Percentiles rank a stretch among this genome's conserved stretches.
Conservation (phyloP, 1,139 yeast genomes). For the Geotrichum australiense region DNA sequence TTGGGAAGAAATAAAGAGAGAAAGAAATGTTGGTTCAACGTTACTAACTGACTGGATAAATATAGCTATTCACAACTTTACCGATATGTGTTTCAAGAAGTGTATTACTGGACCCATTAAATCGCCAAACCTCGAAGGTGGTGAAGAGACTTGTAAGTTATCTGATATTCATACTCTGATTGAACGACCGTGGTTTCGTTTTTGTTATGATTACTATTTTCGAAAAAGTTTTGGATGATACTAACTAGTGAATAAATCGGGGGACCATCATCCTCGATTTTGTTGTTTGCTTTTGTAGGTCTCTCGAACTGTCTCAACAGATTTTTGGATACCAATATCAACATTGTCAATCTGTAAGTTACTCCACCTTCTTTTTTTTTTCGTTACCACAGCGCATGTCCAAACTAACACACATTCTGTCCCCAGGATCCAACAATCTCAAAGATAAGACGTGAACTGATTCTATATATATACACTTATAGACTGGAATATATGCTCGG, state of each 20-base stretch:
- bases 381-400: neutral
- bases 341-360: conserved; percentile 58
- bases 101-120: conserved; percentile 55
- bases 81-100: conserved; percentile 85
- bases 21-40: neutral
- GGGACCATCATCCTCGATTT: neutral
- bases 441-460: too few relatives aligned
- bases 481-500: too few relatives aligned
- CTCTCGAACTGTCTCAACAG: conserved; percentile 75
- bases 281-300: conserved; percentile 17
- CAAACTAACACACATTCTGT: neutral
- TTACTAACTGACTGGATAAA: too few relatives aligned
- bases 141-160: conserved; percentile 57
- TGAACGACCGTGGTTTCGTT: too few relatives aligned
- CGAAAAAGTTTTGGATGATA: too few relatives aligned
- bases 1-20: neutral
- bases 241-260: too few relatives aligned
- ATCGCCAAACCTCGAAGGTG: conserved; percentile 44
- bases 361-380: neutral
- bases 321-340: conserved; percentile 80
- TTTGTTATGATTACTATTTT: neutral
- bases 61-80: conserved; percentile 66
- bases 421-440: conserved; percentile 25
- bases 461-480: too few relatives aligned
- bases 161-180: neutral